Evolutionary conservation across 2,329 filamentous ascomycete genomes (phyloP), one percentile per base, ranked within the genome.

Genomic region (Lecanicillium sp.): DNA sequence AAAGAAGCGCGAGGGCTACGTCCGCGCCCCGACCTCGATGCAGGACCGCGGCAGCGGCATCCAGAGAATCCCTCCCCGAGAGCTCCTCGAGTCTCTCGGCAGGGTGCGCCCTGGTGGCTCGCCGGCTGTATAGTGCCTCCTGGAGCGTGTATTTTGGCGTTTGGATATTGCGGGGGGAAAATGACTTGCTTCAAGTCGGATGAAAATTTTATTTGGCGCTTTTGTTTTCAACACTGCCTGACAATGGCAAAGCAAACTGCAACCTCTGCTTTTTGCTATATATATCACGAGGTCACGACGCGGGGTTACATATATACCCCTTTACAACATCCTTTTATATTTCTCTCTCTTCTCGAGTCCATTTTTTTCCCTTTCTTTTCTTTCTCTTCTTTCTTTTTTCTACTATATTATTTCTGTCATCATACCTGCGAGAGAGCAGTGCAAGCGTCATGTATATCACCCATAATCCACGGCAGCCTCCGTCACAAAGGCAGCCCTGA

Each of bases 1-100:
- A 57, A 85, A 89, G 68, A 84, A 78, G 70, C 79, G 81, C 41
- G 86, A 91, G 62, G 88, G 89, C 42, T 94, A 94, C 56, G 71
- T 82, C 12, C 87, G 84, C n/a, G 87, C 87, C 29, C 83, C 84
- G 4, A 85, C 83, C 15, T 78, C 73, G 29, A 79, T 78, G 72
- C 78, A 75, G 54, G 80, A 83, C 59, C 72, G 77, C 33, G 74
- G 73, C 47, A 78, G 71, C 52, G 77, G 77, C 44, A 78, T 83
- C 54, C 70, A 73, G 55, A 69, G 78, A 52, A 74, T 84, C 51
- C 81, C 81, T 11, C 81, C 81, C 3, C 72, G 75, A 44, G 77
- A 84, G 62, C 70, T 82, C 30, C 66, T 82, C 7, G 73, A 78
- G 56, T 75, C 72, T 15, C 61, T 82, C 14, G 69, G 71, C 37